Conservation (phyloP, 2,329 filamentous ascomycete species). For the Pezicula radicicola region DNA sequence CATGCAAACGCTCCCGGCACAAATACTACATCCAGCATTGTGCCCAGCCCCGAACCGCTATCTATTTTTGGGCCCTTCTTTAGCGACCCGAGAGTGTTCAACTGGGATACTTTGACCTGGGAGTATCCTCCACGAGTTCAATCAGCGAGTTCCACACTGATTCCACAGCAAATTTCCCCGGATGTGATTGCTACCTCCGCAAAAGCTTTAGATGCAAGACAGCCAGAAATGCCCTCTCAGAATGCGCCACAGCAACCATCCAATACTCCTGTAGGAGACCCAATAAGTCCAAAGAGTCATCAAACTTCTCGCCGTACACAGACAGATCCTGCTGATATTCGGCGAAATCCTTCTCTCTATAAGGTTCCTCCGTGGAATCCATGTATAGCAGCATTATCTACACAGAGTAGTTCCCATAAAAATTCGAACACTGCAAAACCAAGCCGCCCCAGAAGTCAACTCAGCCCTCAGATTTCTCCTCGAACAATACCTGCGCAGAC, state of each 20-base stretch:
- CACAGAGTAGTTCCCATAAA: background rate
- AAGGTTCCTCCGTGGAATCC: conserved; percentile 19
- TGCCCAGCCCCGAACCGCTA: background rate
- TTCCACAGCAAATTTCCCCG: too few relatives aligned
- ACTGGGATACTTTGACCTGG: background rate
- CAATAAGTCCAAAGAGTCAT: background rate
- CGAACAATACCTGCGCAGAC: background rate
- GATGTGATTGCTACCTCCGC: too few relatives aligned
- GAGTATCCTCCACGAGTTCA: background rate
- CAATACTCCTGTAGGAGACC: background rate
- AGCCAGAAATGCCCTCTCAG: too few relatives aligned
- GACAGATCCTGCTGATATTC: conserved; percentile 12
- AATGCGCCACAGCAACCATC: too few relatives aligned
- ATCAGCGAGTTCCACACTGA: too few relatives aligned
- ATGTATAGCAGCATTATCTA: background rate
- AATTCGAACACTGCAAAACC: background rate
- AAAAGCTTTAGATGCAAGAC: too few relatives aligned
- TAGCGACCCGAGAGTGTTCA: background rate
- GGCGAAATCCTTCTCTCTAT: conserved; percentile 25
- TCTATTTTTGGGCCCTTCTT: background rate
- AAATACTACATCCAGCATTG: background rate
- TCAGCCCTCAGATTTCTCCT: background rate
- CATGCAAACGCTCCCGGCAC: too few relatives aligned
- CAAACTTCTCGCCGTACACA: background rate
- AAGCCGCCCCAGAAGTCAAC: background rate